These are phyloP conservation scores for Entomophthora muscae DNA, from an alignment of 371 early-diverging fungal species.

Conservation along the genomic window DNA sequence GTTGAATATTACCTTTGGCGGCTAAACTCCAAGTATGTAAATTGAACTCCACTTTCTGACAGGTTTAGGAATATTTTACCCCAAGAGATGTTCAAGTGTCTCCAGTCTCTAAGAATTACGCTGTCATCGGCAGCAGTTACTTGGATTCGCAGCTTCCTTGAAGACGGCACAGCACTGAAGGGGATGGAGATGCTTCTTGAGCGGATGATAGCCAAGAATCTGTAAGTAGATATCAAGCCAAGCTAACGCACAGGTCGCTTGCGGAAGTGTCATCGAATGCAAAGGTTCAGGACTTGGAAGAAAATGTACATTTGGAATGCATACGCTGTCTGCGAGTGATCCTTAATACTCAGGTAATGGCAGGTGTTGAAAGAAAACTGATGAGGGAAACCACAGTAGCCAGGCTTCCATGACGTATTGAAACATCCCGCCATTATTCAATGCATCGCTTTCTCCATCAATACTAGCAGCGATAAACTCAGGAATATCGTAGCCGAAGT, in stretches of 20 bases:
- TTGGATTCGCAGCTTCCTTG: constrained; percentile 39
- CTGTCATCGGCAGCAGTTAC: constrained; percentile 28
- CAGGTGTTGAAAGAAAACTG: neutral
- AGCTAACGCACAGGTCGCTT: no score
- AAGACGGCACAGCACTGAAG: constrained; percentile 21
- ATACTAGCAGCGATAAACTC: constrained; percentile 22
- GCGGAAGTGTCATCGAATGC: neutral
- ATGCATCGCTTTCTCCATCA: constrained; percentile 19
- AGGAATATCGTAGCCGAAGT: constrained; percentile 26
- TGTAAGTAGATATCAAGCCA: constrained; percentile 13
- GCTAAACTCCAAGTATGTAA: constrained; percentile 2
- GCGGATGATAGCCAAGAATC: constrained; percentile 22
- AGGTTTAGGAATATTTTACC: constrained; percentile 12
- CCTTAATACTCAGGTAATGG: constrained; percentile 31
- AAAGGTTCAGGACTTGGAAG: constrained; percentile 18
- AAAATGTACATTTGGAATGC: constrained; percentile 29
- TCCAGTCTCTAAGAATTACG: constrained; percentile 25
- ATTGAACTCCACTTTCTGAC: neutral
- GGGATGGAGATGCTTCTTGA: constrained; percentile 35
- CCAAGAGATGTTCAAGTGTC: constrained; percentile 24
- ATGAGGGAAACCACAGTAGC: constrained; percentile 16
- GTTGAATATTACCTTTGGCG: constrained; percentile 4
- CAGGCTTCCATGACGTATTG: constrained; percentile 31
- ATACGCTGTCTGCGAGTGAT: constrained; percentile 33
- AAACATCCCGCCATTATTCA: constrained; percentile 18